Evolutionary conservation across 768 basidiomycete genomes (phyloP).

Genomic region (Daedaleopsis sinensis): DNA sequence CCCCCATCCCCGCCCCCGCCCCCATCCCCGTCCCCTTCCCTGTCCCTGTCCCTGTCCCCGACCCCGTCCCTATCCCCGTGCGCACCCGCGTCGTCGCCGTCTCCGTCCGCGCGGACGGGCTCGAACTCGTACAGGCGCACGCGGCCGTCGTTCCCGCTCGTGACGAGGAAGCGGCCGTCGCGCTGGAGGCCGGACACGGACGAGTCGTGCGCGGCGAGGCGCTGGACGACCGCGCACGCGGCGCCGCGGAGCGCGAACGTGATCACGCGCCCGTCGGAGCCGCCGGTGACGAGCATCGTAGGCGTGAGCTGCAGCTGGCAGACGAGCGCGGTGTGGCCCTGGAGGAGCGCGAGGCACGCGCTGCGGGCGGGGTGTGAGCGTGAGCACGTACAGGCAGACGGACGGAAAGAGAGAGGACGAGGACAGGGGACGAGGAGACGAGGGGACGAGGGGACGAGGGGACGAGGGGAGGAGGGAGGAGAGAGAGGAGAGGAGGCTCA

Average conservation of each 20-base stretch:
- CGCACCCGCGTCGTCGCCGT: background rate
- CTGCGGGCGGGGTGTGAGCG: slow-evolving; percentile 40
- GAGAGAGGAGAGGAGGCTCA: slow-evolving; percentile 39
- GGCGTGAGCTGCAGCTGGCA: slow-evolving; percentile 85
- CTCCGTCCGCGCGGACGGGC: slow-evolving; percentile 39
- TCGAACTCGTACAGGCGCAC: slow-evolving; percentile 72
- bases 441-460: too few species aligned
- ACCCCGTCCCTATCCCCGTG: background rate
- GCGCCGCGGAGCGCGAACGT: slow-evolving; percentile 57
- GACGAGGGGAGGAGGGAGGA: background rate
- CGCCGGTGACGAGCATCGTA: slow-evolving; percentile 74
- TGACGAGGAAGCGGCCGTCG: slow-evolving; percentile 79
- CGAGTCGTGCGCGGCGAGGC: slow-evolving; percentile 88
- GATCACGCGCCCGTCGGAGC: slow-evolving; percentile 86
- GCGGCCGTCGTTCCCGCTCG: slow-evolving; percentile 84
- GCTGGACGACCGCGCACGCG: slow-evolving; percentile 47
- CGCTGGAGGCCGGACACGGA: slow-evolving; percentile 88
- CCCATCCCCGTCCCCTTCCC: background rate
- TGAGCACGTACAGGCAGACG: background rate
- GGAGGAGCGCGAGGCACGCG: slow-evolving; percentile 79
- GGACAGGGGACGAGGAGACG: too few species aligned
- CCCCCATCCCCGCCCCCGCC: background rate
- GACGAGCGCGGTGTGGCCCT: slow-evolving; percentile 91
- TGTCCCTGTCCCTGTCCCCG: too few species aligned
- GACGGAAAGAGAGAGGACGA: too few species aligned